Conservation (phyloP, 1,139 yeast species). For the Geotrichum carabidarum region DNA sequence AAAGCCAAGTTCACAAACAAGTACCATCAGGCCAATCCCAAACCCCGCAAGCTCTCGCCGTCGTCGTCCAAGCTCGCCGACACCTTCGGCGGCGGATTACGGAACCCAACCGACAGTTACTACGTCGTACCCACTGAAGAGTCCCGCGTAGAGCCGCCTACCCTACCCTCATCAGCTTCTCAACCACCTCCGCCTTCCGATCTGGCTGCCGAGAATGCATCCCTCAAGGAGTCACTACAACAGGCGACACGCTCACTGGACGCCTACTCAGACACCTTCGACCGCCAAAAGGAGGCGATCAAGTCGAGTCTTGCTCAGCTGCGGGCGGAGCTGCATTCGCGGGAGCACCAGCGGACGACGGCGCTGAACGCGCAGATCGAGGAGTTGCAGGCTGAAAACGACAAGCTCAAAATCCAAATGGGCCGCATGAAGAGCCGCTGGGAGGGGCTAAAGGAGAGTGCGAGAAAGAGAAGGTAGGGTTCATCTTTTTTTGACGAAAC, state of each 20-base stretch:
- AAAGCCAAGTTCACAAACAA: slow-evolving; percentile 21
- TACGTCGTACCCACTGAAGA: slow-evolving; percentile 30
- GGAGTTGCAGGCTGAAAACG: slow-evolving; percentile 35
- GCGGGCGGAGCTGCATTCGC: slow-evolving; percentile 29
- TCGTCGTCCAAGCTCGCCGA: slow-evolving; percentile 8
- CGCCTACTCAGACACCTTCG: slow-evolving; percentile 35
- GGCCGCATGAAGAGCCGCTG: slow-evolving; percentile 37
- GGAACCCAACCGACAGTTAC: slow-evolving; percentile 27
- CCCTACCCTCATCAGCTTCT: too few species aligned
- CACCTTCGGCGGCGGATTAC: slow-evolving; percentile 5
- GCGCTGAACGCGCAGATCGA: slow-evolving; percentile 35
- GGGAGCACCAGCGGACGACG: slow-evolving; percentile 29
- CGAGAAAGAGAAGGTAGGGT: slow-evolving; percentile 29
- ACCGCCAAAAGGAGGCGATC: slow-evolving; percentile 33
- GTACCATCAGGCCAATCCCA: slow-evolving; percentile 21
- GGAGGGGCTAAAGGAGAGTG: slow-evolving; percentile 39
- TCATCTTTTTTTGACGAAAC: background rate
- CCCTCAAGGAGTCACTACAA: slow-evolving; percentile 27
- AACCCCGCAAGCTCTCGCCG: slow-evolving; percentile 14
- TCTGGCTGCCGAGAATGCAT: slow-evolving; percentile 28
- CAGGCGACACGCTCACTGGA: slow-evolving; percentile 25
- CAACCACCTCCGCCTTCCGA: slow-evolving; percentile 22
- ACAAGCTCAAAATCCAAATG: slow-evolving; percentile 36
- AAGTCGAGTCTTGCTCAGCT: slow-evolving; percentile 32
- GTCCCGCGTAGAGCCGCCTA: slow-evolving; percentile 13